These are phyloP conservation scores for Phyllosticta paracitricarpa DNA, from an alignment of 2,329 filamentous ascomycete species.

Conservation along the genomic window DNA sequence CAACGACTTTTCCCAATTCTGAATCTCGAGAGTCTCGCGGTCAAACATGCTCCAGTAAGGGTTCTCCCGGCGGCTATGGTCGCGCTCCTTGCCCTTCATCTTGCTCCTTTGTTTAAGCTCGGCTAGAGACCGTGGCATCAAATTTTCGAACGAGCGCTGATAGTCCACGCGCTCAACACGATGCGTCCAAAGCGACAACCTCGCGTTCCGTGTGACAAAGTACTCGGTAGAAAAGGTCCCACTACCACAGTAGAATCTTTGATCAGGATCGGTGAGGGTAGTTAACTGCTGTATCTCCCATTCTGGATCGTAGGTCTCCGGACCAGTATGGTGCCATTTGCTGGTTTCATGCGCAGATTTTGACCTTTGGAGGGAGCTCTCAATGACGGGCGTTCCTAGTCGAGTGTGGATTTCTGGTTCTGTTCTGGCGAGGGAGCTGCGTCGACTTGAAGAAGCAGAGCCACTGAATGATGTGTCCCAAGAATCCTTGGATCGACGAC, in stretches of 20 bases:
- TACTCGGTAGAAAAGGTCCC: slow-evolving; percentile 40
- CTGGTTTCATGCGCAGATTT: background rate
- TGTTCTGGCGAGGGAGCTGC: background rate
- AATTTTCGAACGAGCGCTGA: slow-evolving; percentile 6
- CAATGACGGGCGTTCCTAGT: background rate
- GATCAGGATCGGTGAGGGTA: slow-evolving; percentile 16
- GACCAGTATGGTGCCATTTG: background rate
- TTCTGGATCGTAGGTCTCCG: slow-evolving; percentile 5
- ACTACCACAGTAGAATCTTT: slow-evolving; percentile 27
- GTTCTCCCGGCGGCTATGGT: slow-evolving; percentile 5
- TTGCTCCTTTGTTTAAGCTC: slow-evolving; percentile 4
- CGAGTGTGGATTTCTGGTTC: background rate
- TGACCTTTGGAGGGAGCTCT: background rate
- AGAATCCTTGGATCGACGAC: background rate
- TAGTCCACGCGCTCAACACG: background rate
- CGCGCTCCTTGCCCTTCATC: slow-evolving; percentile 8
- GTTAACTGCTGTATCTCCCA: slow-evolving; percentile 8
- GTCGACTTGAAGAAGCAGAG: background rate
- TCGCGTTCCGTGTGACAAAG: slow-evolving; percentile 10
- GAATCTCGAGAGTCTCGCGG: slow-evolving; percentile 3
- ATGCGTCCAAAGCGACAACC: background rate
- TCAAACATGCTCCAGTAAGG: slow-evolving; percentile 6
- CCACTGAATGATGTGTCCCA: background rate
- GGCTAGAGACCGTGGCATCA: slow-evolving; percentile 4
- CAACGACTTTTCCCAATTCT: slow-evolving; percentile 4